phyloP scores from a whole-genome alignment of 345 rosid species.

The Citrus glauca region DNA sequence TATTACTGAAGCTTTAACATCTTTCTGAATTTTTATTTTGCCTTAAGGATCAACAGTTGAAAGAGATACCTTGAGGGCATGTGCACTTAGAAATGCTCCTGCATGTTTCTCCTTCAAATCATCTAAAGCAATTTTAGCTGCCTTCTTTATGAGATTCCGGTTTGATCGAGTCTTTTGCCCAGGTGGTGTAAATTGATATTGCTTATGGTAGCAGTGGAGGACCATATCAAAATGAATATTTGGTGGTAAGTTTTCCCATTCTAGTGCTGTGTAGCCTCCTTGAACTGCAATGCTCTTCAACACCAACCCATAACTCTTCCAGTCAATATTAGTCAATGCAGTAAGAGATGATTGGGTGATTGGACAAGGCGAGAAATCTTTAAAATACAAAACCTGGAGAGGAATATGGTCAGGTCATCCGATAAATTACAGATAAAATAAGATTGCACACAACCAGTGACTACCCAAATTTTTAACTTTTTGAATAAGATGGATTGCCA shows the following conservation, averaged over 20 bases:
- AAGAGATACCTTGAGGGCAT: slow-evolving; percentile 62
- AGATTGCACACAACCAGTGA: neutral
- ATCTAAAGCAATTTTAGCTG: slow-evolving; percentile 64
- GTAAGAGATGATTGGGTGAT: slow-evolving; percentile 42
- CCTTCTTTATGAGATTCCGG: slow-evolving; percentile 49
- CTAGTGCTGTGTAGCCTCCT: slow-evolving; percentile 41
- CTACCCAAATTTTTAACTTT: neutral
- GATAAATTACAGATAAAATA: neutral
- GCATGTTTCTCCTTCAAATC: slow-evolving; percentile 73
- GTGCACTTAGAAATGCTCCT: slow-evolving; percentile 69
- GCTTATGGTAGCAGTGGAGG: slow-evolving; percentile 63
- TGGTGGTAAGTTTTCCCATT: slow-evolving; percentile 72
- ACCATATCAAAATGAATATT: slow-evolving; percentile 46
- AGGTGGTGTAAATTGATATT: slow-evolving; percentile 42
- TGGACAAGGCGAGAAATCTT: slow-evolving; percentile 60
- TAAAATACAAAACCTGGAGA: slow-evolving; percentile 69
- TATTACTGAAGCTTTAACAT: neutral
- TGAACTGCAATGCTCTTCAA: slow-evolving; percentile 41
- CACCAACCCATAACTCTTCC: slow-evolving; percentile 84
- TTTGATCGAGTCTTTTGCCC: slow-evolving; percentile 44
- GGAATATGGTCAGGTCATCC: slow-evolving; percentile 6
- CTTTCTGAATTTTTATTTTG: neutral
- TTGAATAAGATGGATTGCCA: neutral
- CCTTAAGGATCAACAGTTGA: neutral
- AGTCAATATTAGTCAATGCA: slow-evolving; percentile 62